Base-by-base conservation (phyloP, 345 rosid genomes). In the Aegle marmelos region DNA sequence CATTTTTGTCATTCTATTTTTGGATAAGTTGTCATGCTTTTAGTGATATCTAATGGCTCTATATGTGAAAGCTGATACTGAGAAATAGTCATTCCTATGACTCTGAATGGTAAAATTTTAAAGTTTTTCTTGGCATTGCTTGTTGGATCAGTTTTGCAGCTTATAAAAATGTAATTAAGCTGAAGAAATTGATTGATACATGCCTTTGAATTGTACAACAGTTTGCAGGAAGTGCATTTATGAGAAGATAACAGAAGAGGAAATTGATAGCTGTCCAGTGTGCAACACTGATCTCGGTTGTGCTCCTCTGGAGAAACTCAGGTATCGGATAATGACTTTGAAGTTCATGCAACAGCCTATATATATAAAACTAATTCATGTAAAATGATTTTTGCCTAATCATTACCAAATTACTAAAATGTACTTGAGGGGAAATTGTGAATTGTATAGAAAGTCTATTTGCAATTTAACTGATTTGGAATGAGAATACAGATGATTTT, bases 211-310 rank as follows among this genome's bases (percentile, higher is more conserved):
- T 74, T 58, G 34, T 48, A 28, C 16, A 31, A 78, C 74, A 89
- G 90, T 89, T 78, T 89, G 91, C 90, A 85, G 83, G 70, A 83
- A 82, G 66, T 89, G 91, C 82, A 87, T 89, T 68, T 68, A 79
- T 70, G 75, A 77, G 68, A 87, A 82, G 84, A 76, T 88, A 57
- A 61, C 25, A 27, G 81, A 79, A 25, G 80, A 83, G 53, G 82
- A 70, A 41, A 64, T 77, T 60, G 68, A 78, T 25, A 70, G 48
- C 50, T 89, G 91, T 78, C 91, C 91, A 5, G 82, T 84, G 0
- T 89, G 91, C 72, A 76, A 79, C 37, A 79, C 73, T 48, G 61
- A 82, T 31, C 82, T 89, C 8, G 91, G 91, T 11, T 71, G 83
- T 73, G 61, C 83, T 79, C 87, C 91, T 27, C 58, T 81, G 4